Conservation (phyloP, 106 monocot genomes). For the Posidonia australis region DNA sequence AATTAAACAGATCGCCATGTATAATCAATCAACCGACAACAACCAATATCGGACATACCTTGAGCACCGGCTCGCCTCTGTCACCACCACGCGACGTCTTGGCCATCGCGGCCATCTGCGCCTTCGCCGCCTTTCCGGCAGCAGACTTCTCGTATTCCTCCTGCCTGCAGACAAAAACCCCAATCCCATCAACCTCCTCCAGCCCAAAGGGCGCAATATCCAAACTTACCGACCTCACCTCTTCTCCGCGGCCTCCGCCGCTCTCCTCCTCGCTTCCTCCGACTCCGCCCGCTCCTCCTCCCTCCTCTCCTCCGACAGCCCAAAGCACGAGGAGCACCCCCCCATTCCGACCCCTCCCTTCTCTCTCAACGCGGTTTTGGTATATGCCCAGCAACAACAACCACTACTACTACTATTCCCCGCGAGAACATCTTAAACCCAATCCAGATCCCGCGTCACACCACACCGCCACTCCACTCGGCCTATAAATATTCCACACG, state of each 20-base stretch:
- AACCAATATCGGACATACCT: constrained; percentile 38
- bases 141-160: constrained; percentile 92
- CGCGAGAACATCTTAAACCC: background rate
- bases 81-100: constrained; percentile 26
- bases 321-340: constrained; percentile 64
- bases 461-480: background rate
- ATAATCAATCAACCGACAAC: background rate
- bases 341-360: background rate
- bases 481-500: too few species aligned
- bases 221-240: constrained; percentile 18
- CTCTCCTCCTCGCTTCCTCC: constrained; percentile 58
- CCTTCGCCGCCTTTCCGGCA: constrained; percentile 59
- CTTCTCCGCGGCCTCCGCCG: constrained; percentile 76
- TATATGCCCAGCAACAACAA: background rate
- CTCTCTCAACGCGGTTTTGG: background rate
- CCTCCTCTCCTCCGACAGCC: constrained; percentile 55
- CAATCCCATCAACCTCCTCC: background rate
- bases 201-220: background rate
- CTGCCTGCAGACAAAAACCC: constrained; percentile 35
- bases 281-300: constrained; percentile 57
- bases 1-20: background rate
- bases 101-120: constrained; percentile 47
- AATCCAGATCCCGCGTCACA: background rate
- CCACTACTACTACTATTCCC: background rate
- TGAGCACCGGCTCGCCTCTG: constrained; percentile 83